Percentiles rank a stretch among this genome's conserved stretches.
phyloP scores from a whole-genome alignment of 2,329 filamentous ascomycete genomes.

The Cordyceps javanica region DNA sequence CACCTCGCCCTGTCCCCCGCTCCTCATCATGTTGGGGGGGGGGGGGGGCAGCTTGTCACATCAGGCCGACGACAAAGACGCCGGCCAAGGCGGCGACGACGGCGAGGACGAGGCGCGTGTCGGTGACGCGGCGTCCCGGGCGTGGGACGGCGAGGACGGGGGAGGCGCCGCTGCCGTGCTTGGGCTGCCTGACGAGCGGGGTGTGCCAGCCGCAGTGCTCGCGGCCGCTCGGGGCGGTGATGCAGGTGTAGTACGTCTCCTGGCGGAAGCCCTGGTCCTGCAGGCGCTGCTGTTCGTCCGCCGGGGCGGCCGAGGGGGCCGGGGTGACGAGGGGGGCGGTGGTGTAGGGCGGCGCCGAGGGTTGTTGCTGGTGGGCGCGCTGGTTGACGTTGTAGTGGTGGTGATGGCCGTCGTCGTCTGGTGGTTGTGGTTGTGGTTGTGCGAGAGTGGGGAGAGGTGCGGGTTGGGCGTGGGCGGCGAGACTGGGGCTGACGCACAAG shows the following conservation, averaged over 20 bases:
- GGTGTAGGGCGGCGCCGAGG: constrained; percentile 18
- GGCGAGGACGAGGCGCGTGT: constrained; percentile 18
- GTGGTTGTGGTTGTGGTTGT: neutral
- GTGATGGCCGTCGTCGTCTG: neutral
- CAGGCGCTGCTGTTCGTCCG: constrained; percentile 23
- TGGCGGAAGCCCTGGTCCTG: constrained; percentile 27
- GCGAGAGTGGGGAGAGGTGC: neutral
- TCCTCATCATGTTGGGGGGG: too few relatives aligned
- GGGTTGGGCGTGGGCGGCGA: neutral
- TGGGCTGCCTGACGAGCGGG: constrained; percentile 23
- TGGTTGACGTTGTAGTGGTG: constrained; percentile 4
- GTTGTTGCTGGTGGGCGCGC: neutral
- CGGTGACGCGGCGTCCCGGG: constrained; percentile 13
- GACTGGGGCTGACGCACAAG: too few relatives aligned
- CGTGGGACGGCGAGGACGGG: neutral
- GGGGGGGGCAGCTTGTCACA: too few relatives aligned
- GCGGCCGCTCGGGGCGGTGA: constrained; percentile 21
- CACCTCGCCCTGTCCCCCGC: too few relatives aligned
- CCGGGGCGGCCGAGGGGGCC: constrained; percentile 26
- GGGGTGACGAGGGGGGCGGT: constrained; percentile 27
- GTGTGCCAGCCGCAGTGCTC: constrained; percentile 32
- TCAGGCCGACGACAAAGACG: constrained; percentile 21
- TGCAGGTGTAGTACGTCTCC: constrained; percentile 29
- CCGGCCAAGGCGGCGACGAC: constrained; percentile 19
- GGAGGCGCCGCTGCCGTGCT: constrained; percentile 13